Evolutionary conservation across 2,329 filamentous ascomycete genomes (phyloP).

Genomic region (Aspergillus versicolor): DNA sequence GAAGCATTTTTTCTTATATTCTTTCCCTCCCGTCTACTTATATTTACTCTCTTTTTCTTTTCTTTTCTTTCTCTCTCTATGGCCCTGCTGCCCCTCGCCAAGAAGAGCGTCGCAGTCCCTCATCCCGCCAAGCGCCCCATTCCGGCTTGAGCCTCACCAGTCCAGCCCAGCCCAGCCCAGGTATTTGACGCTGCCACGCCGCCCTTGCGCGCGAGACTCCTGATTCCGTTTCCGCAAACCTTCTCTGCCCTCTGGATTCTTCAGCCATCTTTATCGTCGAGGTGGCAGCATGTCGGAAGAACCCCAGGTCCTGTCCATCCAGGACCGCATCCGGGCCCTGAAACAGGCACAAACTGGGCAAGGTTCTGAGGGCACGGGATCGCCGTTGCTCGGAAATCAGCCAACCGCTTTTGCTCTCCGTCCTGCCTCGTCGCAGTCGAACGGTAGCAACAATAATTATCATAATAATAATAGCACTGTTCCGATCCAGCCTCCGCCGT

Average conservation of each 20-base stretch:
- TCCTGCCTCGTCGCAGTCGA: conserved; percentile 23
- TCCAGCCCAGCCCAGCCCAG: background rate
- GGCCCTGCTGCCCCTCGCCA: background rate
- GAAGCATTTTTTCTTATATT: background rate
- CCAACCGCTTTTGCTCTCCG: conserved; percentile 24
- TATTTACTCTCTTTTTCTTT: background rate
- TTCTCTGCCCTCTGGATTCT: background rate
- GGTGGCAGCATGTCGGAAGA: conserved; percentile 39
- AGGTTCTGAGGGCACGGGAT: conserved; percentile 29
- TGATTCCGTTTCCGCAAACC: background rate
- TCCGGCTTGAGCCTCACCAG: conserved; percentile 6
- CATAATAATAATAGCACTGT: too few relatives aligned
- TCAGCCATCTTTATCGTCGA: background rate
- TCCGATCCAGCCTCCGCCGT: background rate
- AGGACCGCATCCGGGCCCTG: conserved; percentile 47
- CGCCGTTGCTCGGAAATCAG: conserved; percentile 25
- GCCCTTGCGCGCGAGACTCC: background rate
- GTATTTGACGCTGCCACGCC: background rate
- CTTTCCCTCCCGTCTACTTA: background rate
- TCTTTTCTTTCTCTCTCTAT: background rate
- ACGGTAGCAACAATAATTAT: background rate
- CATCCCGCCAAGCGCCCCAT: conserved; percentile 14
- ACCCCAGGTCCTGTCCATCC: conserved; percentile 43
- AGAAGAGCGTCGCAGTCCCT: background rate
- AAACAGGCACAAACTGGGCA: conserved; percentile 44